Evolutionary conservation across 164 flowering plant species (phyloP).

Genomic region (Chloranthus sessilifolius): DNA sequence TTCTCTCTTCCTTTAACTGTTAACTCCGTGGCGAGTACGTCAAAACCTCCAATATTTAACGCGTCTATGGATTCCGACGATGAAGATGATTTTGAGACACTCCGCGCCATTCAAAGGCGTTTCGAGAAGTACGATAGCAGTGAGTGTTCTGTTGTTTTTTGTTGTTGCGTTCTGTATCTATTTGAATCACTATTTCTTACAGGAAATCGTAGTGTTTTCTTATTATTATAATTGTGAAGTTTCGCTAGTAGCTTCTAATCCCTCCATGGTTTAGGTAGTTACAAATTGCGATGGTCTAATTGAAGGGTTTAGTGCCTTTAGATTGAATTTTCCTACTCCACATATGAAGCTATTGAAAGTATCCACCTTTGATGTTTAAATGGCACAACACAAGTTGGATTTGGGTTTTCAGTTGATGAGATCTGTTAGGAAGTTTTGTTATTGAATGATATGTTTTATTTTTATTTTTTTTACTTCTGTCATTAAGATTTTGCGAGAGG

Average conservation of each 20-base stretch:
- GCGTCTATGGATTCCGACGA: slow-evolving; percentile 28
- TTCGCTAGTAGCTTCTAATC: too few species aligned
- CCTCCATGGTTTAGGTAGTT: neutral
- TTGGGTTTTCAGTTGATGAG: too few species aligned
- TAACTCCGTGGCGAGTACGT: neutral
- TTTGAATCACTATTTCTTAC: neutral
- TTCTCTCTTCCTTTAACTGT: slow-evolving; percentile 20
- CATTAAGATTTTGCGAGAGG: too few species aligned
- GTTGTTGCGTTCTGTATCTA: neutral
- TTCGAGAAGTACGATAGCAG: slow-evolving; percentile 45
- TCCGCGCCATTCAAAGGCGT: slow-evolving; percentile 59
- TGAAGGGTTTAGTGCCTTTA: too few species aligned
- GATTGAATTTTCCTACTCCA: too few species aligned
- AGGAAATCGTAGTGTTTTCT: neutral
- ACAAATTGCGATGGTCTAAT: neutral
- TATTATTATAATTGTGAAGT: neutral
- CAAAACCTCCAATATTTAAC: slow-evolving; percentile 20
- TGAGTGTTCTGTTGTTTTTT: slow-evolving; percentile 11
- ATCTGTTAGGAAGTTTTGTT: too few species aligned
- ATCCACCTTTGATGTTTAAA: too few species aligned
- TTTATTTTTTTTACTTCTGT: too few species aligned
- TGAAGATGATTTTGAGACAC: slow-evolving; percentile 64
- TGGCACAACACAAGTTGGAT: too few species aligned
- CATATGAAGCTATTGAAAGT: too few species aligned
- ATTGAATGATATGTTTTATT: too few species aligned